These are phyloP conservation scores for Brasenia schreberi DNA, from an alignment of 164 flowering plant genomes.

Conservation along the genomic window DNA sequence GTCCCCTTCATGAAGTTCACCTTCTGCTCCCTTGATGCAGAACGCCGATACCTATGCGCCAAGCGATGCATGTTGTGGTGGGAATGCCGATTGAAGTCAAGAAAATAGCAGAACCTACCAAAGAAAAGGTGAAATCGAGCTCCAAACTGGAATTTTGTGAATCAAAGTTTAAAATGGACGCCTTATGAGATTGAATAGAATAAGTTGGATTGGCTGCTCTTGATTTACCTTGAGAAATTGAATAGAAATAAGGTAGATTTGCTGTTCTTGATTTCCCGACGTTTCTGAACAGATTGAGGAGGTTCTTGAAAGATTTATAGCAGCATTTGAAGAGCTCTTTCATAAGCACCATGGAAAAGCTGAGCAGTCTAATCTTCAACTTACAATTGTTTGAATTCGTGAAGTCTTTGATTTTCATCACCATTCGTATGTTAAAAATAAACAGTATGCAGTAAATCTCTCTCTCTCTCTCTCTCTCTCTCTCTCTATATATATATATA, in stretches of 20 bases:
- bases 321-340: slow-evolving; percentile 52
- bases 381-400: slow-evolving; percentile 41
- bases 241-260: too few species aligned
- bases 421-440: too few species aligned
- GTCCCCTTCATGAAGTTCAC: neutral
- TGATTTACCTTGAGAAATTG: too few species aligned
- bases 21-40: slow-evolving; percentile 17
- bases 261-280: neutral
- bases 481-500: too few species aligned
- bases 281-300: slow-evolving; percentile 35
- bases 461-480: too few species aligned
- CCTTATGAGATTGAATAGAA: neutral
- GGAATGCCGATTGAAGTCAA: slow-evolving; percentile 65
- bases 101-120: slow-evolving; percentile 53
- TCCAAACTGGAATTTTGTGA: too few species aligned
- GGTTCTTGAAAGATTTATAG: slow-evolving; percentile 49
- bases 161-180: neutral
- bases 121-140: slow-evolving; percentile 50
- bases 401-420: too few species aligned
- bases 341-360: slow-evolving; percentile 55
- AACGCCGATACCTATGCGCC: slow-evolving; percentile 48
- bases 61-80: slow-evolving; percentile 73
- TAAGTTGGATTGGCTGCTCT: neutral
- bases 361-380: slow-evolving; percentile 41
- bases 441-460: too few species aligned